phyloP scores from a whole-genome alignment of 2,329 filamentous ascomycete species.

The Cryphonectria carpinicola region DNA sequence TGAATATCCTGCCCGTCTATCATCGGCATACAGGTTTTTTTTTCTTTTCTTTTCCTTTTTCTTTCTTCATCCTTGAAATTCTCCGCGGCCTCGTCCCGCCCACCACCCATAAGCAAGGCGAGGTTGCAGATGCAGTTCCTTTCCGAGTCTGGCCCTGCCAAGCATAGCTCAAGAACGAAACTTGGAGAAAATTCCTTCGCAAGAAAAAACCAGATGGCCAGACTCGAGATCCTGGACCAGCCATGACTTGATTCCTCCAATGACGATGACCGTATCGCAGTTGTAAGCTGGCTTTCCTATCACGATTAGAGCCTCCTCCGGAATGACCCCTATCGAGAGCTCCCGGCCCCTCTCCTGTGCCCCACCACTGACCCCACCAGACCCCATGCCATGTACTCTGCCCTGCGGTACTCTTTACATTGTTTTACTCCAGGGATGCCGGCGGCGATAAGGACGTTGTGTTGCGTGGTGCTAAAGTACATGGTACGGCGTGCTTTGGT shows the following conservation, averaged over 20 bases:
- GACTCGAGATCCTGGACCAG: background rate
- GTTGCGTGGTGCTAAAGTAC: background rate
- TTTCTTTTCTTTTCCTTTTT: background rate
- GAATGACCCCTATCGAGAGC: constrained; percentile 4
- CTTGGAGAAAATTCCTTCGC: background rate
- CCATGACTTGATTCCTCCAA: background rate
- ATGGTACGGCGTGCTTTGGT: background rate
- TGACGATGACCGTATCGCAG: background rate
- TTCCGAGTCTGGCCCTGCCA: background rate
- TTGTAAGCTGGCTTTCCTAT: background rate
- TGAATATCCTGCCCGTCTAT: background rate
- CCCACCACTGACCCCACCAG: background rate
- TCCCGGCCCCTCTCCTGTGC: background rate
- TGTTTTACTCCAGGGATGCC: background rate
- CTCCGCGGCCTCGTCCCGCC: background rate
- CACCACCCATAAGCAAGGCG: too few relatives aligned
- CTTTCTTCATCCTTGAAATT: background rate
- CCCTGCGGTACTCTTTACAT: background rate
- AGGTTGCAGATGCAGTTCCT: too few relatives aligned
- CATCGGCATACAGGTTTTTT: background rate
- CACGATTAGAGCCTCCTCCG: constrained; percentile 1
- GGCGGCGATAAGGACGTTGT: constrained; percentile 1
- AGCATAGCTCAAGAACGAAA: background rate
- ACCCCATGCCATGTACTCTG: background rate
- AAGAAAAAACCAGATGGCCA: background rate